Base-by-base conservation (phyloP, 768 basidiomycete genomes). In the Russula olivacea region DNA sequence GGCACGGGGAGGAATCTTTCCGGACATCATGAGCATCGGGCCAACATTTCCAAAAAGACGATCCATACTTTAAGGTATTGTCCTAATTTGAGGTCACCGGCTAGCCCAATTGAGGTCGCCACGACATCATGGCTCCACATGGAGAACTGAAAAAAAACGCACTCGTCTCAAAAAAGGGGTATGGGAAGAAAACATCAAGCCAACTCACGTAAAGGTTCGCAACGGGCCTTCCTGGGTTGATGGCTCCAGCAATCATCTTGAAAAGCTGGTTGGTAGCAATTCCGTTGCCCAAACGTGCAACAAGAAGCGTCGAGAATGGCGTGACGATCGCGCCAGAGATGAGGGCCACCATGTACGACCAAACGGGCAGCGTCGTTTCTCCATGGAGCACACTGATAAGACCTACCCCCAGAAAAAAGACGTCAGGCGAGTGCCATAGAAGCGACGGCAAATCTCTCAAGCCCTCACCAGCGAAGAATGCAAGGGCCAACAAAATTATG, bases 81-180 rank as follows among this genome's bases (percentile, higher is more conserved):
- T 45, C 76, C 77, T 41, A 88, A 78, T 69, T 88, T 88, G 7
- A 86, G 73, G 69, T 85, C 83, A 1, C 76, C 74, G 2, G 83
- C 81, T 12, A 85, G 75, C 36, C 68, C 68, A 55, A 85, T 79
- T 0, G 82, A 84, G 36, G 79, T 84, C 17, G 76, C 72, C 41
- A 87, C 75, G 52, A 83, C 80, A 66, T 83, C 83, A 65, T 85
- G 83, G 68, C 83, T 84, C 84, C 84, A 85, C 82, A 84, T 85
- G 0, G 82, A 80, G 72, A 86, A 86, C 83, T 85, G 50, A 10
- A 15, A 32, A 8, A 12, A 15, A 32, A 5, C n/a, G 8, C 43
- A 10, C 23, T 9, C 49, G 36, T 51, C 4, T 45, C 36, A 5
- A 48, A 23, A 47, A 4, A 12, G 21, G 1, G 12, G 23, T 7